Evolutionary conservation across 352 stramenopile genomes (phyloP), one percentile per base, ranked within the genome.

Genomic region (Halophytophthora batemanensis): DNA sequence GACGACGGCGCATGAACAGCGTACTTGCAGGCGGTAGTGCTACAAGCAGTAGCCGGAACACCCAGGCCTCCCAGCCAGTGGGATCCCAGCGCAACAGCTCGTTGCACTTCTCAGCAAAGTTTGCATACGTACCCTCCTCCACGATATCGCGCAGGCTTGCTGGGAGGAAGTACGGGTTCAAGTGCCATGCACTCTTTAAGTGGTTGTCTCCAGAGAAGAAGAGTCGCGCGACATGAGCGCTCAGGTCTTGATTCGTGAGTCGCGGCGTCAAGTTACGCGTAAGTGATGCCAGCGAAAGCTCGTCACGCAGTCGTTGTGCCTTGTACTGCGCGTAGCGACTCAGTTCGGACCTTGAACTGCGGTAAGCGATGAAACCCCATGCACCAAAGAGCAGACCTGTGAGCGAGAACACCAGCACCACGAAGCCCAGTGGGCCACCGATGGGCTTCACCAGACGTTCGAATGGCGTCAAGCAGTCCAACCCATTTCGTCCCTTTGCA

Each of bases 391-490:
- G 66, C 17, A 74, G 34, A 0, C 49, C 52, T 1, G 65, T 74
- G n/a, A 84, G 56, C 50, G 52, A 61, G 53, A 87, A 74, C 7
- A 92, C 74, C 2, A 94, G 48, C 43, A 90, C 53, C 12, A 86
- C 69, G 56, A 94, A 94, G 19, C 79, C 79, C 4, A 94, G 40
- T 4, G 76, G 71, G 3, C 84, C 84, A 39, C 82, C 84, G 39
- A 94, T 89, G 21, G 82, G 82, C 48, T 91, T 82, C 22, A 91
- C 65, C 21, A 94, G 74, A 1, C 77, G 71, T 54, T 94, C 84
- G 45, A 94, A 94, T 1, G 84, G 84, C 1, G 84, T 94, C 35
- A 93, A 62, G 46, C 84, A 94, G 50, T 91, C 76, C 0, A 91
- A 59, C 5, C 81, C 84, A 29, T 75, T 90, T 6, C 80, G 77